A percentile compares a stretch with the other conserved stretches of the same genome.
phyloP scores from a whole-genome alignment of 805 yeast genomes.

The Saturnispora zaruensis region DNA sequence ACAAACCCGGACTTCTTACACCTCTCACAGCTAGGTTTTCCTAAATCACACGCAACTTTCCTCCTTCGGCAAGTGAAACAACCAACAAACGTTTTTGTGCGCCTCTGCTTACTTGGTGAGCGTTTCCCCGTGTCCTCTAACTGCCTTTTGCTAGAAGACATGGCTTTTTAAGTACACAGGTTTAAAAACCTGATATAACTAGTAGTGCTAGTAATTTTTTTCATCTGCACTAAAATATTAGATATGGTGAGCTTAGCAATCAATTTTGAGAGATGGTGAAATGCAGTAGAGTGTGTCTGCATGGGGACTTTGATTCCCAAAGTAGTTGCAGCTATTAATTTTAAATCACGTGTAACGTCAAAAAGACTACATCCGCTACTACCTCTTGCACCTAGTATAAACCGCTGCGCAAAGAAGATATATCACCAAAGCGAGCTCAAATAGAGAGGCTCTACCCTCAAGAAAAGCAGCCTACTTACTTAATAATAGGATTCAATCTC shows the following conservation, averaged over 20 bases:
- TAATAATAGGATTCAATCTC: neutral
- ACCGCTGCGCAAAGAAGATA: too few relatives aligned
- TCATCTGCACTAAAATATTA: neutral
- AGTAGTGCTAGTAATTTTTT: neutral
- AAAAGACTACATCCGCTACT: too few relatives aligned
- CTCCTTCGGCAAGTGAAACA: slow-evolving; percentile 82
- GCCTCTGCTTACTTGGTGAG: slow-evolving; percentile 16
- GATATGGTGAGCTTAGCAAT: neutral
- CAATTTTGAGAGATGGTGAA: neutral
- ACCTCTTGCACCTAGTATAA: too few relatives aligned
- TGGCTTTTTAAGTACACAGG: too few relatives aligned
- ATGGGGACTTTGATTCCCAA: neutral
- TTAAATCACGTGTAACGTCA: too few relatives aligned
- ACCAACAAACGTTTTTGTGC: slow-evolving; percentile 74
- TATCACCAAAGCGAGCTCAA: too few relatives aligned
- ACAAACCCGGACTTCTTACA: slow-evolving; percentile 58
- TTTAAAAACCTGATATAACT: too few relatives aligned
- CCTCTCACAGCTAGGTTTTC: slow-evolving; percentile 59
- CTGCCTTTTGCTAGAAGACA: neutral
- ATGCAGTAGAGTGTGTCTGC: too few relatives aligned
- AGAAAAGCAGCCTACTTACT: neutral
- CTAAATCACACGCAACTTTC: slow-evolving; percentile 72
- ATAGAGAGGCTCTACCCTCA: too few relatives aligned
- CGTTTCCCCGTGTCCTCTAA: neutral
- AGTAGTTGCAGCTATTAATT: too few relatives aligned